Evolutionary conservation across 345 rosid species (phyloP), one percentile per base, ranked within the genome.

Genomic region (Citrus hindsii): DNA sequence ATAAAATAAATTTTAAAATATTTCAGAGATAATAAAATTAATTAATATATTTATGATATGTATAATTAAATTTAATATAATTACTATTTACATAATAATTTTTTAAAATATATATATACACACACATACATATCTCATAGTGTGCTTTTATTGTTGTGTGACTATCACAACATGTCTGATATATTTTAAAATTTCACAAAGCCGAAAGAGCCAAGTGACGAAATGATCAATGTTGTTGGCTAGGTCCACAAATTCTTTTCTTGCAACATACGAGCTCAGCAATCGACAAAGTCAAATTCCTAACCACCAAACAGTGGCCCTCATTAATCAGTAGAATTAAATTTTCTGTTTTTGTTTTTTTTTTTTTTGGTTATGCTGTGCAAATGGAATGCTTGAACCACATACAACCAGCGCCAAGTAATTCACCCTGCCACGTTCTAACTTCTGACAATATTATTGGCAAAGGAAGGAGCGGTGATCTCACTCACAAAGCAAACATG

Each of bases 341-440:
- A 42, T 42, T 42, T 42, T 42, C 14, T 10, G 14, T 42, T 42
- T 42, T n/a, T n/a, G n/a, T n/a, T n/a, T 42, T 42, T 46, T 46
- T 13, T 12, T 3, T 10, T 35, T 42, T 53, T 53, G 7, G 22
- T 53, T 5, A 53, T 53, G 58, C 58, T 53, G 22, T 53, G 22
- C 5, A 53, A 53, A 55, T 28, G 48, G 82, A 83, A 80, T 77
- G 74, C 86, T 83, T 85, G 81, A 74, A 79, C 79, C 71, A 62
- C 9, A 78, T 63, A 30, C 28, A 60, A 55, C 35, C 38, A 61
- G 63, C 37, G 64, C 59, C 61, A 56, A 4, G 61, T 53, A 67
- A 55, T 40, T 81, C 83, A 81, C 77, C 79, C 67, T 16, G 60
- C 78, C 83, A 79, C 84, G 83, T 79, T 81, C 69, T 69, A n/a